Conservation (phyloP, 2,329 filamentous ascomycete genomes). For the Scleromitrula shiraiana region DNA sequence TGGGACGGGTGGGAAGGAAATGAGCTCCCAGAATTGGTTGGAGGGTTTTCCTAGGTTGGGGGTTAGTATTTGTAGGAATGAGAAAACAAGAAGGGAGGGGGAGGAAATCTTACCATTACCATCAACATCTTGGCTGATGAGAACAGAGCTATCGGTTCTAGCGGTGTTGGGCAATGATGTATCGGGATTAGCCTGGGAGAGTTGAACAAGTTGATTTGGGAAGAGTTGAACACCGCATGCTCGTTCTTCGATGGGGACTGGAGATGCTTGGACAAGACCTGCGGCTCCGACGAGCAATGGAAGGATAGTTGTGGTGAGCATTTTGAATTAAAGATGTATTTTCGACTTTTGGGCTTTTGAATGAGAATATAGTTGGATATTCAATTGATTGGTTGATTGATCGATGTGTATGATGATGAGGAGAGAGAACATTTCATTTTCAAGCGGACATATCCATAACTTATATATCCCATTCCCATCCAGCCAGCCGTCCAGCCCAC, state of each 20-base stretch:
- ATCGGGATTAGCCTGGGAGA: constrained; percentile 4
- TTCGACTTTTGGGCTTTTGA: background rate
- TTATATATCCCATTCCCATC: too few relatives aligned
- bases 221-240: background rate
- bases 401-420: background rate
- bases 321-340: background rate
- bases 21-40: background rate
- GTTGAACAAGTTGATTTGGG: constrained; percentile 5
- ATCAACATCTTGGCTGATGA: constrained; percentile 2
- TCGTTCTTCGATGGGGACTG: constrained; percentile 3
- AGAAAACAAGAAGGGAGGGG: background rate
- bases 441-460: too few relatives aligned
- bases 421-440: too few relatives aligned
- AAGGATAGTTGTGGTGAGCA: background rate
- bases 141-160: background rate
- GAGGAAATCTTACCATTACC: background rate
- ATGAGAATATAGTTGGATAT: background rate
- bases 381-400: background rate
- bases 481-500: too few relatives aligned
- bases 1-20: background rate
- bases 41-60: background rate
- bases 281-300: background rate
- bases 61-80: background rate
- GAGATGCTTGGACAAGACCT: constrained; percentile 1
- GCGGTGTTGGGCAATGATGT: background rate